phyloP scores from a whole-genome alignment of 257 asterid genomes.

The Orobanche coerulescens region DNA sequence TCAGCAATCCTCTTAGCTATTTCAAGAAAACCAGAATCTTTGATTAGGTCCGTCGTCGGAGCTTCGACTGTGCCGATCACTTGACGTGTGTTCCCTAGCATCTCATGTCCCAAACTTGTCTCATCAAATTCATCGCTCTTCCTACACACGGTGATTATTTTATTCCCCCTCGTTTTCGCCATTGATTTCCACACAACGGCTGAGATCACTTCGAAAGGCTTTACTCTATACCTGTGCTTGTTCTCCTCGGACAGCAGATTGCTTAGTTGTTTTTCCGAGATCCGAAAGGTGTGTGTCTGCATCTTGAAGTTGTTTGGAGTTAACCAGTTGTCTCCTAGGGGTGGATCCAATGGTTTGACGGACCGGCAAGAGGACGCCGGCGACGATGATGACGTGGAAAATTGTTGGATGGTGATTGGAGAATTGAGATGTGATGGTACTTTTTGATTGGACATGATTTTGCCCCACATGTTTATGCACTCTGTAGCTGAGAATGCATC shows the following conservation, averaged over 20 bases:
- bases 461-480: constrained; percentile 50
- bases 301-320: constrained; percentile 33
- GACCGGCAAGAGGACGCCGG: constrained; percentile 22
- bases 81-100: constrained; percentile 24
- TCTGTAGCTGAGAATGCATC: constrained; percentile 59
- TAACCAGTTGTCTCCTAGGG: constrained; percentile 52
- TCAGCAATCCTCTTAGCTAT: constrained; percentile 31
- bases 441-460: constrained; percentile 25
- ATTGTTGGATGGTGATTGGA: constrained; percentile 9
- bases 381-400: neutral
- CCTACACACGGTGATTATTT: constrained; percentile 33
- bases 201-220: constrained; percentile 43
- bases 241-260: neutral
- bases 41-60: neutral
- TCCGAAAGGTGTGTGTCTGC: constrained; percentile 36
- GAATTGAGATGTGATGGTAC: constrained; percentile 8
- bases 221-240: neutral
- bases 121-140: neutral
- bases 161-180: constrained; percentile 37
- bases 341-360: constrained; percentile 33
- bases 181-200: constrained; percentile 56
- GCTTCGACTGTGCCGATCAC: constrained; percentile 41
- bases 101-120: neutral
- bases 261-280: constrained; percentile 28
- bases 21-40: constrained; percentile 25